Base-by-base conservation (phyloP, 2,329 filamentous ascomycete genomes). In the Phaeosphaeriaceae sp. region DNA sequence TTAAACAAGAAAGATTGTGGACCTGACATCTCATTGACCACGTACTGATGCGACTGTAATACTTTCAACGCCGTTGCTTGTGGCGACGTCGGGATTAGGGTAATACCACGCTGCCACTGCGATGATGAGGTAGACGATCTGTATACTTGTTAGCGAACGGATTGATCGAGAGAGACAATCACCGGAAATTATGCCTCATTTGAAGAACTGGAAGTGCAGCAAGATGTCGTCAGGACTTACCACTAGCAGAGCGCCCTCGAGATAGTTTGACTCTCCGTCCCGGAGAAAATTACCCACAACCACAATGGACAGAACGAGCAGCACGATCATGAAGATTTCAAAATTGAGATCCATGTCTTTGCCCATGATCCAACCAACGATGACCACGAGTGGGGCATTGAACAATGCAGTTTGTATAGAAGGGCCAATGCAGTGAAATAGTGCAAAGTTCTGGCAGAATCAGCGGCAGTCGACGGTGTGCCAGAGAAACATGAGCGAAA, bases 341-440 rank as follows among this genome's bases (percentile, higher is more conserved):
- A 97, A 97, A 75, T 92, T 90, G 44, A 97, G 82, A 61, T 91
- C 88, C 86, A 97, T 91, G 2, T 83, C 75, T 67, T 88, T 88
- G 57, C 80, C 80, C 45, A 92, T 78, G 21, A 89, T 88, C 93
- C 93, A 97, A 41, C 90, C 91, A 49, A 96, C 89, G 24, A 97
- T 84, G 40, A 96, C 89, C 5, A 92, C 89, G 1, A 97, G 83
- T 0, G 93, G 93, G 0, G 89, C 92, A 72, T 96, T 97, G 73
- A 97, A 88, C 15, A 97, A 86, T 0, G 93, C 92, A 0, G 93
- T 97, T 78, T 97, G 93, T 56, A 97, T 89, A 0, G 91, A 94
- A 1, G 92, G 89, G 22, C 91, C 92, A 24, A 97, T 87, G 60
- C 94, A 91, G 75, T 96, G 92, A 53, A 91, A 90, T 17, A 95